These are phyloP conservation scores for Pythium periplocum DNA, from an alignment of 352 stramenopile genomes.

Conservation along the genomic window DNA sequence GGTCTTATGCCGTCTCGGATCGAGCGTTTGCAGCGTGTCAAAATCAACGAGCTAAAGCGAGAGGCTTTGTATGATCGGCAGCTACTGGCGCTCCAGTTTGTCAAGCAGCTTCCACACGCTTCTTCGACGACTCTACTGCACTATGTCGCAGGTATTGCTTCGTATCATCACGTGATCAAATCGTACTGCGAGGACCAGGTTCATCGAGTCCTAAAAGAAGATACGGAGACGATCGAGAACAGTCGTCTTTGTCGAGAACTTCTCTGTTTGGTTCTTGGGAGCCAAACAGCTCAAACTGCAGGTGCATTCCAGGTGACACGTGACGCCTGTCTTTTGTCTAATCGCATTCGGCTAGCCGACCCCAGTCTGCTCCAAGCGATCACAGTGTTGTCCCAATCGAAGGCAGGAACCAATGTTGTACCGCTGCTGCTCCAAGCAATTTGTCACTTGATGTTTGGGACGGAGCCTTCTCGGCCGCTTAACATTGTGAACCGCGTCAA, in stretches of 20 bases:
- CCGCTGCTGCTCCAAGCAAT: slow-evolving; percentile 66
- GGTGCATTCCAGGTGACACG: slow-evolving; percentile 24
- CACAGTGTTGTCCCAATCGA: slow-evolving; percentile 39
- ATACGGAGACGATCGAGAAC: slow-evolving; percentile 14
- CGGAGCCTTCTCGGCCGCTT: slow-evolving; percentile 32
- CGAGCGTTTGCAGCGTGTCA: slow-evolving; percentile 44
- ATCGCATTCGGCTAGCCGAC: slow-evolving; percentile 50
- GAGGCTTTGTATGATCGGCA: slow-evolving; percentile 58
- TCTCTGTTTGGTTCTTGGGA: slow-evolving; percentile 56
- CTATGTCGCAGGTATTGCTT: slow-evolving; percentile 53
- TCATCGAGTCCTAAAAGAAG: slow-evolving; percentile 54
- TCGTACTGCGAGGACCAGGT: slow-evolving; percentile 66
- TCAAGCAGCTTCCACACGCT: slow-evolving; percentile 33
- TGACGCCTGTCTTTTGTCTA: slow-evolving; percentile 34
- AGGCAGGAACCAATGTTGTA: slow-evolving; percentile 47
- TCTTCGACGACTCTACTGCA: slow-evolving; percentile 15
- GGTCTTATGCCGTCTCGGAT: slow-evolving; percentile 41
- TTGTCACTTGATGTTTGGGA: slow-evolving; percentile 75
- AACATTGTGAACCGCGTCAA: slow-evolving; percentile 60
- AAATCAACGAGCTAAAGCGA: slow-evolving; percentile 31
- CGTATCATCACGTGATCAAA: slow-evolving; percentile 63
- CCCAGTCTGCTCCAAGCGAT: slow-evolving; percentile 52
- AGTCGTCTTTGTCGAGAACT: slow-evolving; percentile 24
- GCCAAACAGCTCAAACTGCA: slow-evolving; percentile 38
- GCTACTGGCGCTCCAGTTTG: slow-evolving; percentile 47